These are phyloP conservation scores for Plenodomus lindquistii DNA, from an alignment of 2,329 filamentous ascomycete species.

Conservation along the genomic window DNA sequence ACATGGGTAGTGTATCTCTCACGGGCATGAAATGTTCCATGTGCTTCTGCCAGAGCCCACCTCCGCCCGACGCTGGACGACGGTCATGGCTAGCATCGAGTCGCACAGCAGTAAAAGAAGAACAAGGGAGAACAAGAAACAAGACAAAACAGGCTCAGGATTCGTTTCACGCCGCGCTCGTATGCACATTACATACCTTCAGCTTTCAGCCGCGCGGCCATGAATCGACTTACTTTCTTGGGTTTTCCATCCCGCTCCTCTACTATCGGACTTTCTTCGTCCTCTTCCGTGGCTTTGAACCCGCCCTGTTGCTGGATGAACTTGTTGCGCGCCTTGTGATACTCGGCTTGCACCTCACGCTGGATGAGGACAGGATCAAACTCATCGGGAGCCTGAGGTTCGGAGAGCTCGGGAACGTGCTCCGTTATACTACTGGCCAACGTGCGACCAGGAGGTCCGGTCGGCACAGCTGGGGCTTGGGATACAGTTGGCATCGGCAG, in stretches of 20 bases:
- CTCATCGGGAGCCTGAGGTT: conserved; percentile 47
- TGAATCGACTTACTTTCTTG: conserved; percentile 72
- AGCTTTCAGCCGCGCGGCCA: conserved; percentile 64
- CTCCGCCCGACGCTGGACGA: neutral
- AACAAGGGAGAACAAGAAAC: neutral
- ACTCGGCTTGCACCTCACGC: conserved; percentile 79
- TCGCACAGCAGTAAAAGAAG: neutral
- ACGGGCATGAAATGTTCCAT: conserved; percentile 45
- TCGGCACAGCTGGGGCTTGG: conserved; percentile 37
- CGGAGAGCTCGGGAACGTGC: conserved; percentile 44
- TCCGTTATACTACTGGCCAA: conserved; percentile 65
- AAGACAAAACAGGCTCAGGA: no score
- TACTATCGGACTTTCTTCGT: conserved; percentile 66
- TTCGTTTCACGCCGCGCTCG: neutral
- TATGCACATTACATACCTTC: conserved; percentile 31
- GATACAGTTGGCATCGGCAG: conserved; percentile 30
- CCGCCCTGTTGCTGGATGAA: conserved; percentile 84
- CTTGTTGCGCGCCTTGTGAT: conserved; percentile 78
- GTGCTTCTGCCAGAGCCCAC: neutral
- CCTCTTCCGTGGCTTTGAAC: conserved; percentile 70
- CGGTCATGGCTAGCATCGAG: neutral
- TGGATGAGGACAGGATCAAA: conserved; percentile 73
- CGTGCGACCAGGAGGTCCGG: conserved; percentile 52
- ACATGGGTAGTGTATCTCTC: conserved; percentile 41
- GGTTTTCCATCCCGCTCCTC: conserved; percentile 65